phyloP scores from a whole-genome alignment of 257 asterid genomes.

The Nicotiana obtusifolia region DNA sequence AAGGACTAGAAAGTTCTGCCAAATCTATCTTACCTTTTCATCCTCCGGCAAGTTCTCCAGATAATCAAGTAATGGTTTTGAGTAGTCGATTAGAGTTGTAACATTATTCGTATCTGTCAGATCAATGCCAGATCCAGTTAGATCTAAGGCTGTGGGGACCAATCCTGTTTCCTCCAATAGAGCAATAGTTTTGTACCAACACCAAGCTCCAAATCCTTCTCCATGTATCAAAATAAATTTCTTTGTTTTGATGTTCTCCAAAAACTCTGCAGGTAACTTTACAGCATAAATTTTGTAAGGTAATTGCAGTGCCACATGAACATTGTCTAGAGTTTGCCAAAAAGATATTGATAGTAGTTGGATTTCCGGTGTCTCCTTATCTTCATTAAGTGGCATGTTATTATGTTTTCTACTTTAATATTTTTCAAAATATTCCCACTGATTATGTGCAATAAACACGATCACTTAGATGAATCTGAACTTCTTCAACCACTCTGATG shows the following conservation, averaged over 20 bases:
- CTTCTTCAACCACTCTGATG: not conserved
- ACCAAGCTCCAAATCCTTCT: slow-evolving; percentile 99
- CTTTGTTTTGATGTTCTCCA: slow-evolving; percentile 82
- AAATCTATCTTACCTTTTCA: slow-evolving; percentile 50
- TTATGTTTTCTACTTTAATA: not conserved
- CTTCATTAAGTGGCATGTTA: not conserved
- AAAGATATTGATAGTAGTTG: not conserved
- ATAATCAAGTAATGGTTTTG: slow-evolving; percentile 76
- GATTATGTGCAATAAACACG: not conserved
- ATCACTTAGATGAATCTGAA: not conserved
- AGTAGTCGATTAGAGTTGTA: slow-evolving; percentile 54
- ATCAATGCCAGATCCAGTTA: slow-evolving; percentile 86
- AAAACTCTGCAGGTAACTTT: slow-evolving; percentile 56
- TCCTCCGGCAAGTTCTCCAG: slow-evolving; percentile 66
- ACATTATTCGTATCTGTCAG: slow-evolving; percentile 60
- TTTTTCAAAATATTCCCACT: not conserved
- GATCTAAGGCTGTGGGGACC: slow-evolving; percentile 68
- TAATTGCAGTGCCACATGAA: slow-evolving; percentile 3
- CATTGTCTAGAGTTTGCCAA: slow-evolving; percentile 1
- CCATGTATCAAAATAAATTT: slow-evolving; percentile 89
- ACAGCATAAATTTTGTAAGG: slow-evolving; percentile 14
- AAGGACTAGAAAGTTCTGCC: not conserved
- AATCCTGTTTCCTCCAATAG: slow-evolving; percentile 81
- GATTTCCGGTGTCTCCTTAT: not conserved
- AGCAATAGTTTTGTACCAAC: slow-evolving; percentile 95